Percentiles rank a stretch among this genome's conserved stretches.
Evolutionary conservation across 768 basidiomycete genomes (phyloP).

Genomic region (Auriscalpium vulgare): DNA sequence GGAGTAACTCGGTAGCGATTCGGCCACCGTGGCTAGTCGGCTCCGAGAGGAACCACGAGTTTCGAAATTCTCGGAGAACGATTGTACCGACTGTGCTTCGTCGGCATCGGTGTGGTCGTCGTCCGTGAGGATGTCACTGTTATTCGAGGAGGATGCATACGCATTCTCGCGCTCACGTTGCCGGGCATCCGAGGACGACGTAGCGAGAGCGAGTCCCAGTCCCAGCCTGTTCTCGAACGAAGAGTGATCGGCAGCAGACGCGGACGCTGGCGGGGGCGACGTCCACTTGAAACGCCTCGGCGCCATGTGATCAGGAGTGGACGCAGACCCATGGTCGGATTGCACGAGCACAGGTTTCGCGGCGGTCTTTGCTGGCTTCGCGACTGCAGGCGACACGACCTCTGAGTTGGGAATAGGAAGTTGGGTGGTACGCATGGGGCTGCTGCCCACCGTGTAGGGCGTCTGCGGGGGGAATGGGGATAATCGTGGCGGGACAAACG

Average conservation of each 20-base stretch:
- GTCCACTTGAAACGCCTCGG: constrained; percentile 79
- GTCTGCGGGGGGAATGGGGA: constrained; percentile 53
- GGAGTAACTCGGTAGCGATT: constrained; percentile 7
- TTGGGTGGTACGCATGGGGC: constrained; percentile 44
- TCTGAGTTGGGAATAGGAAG: constrained; percentile 30
- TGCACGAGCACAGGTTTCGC: background rate
- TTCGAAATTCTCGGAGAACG: constrained; percentile 24
- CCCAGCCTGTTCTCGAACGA: constrained; percentile 65
- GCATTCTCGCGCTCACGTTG: constrained; percentile 34
- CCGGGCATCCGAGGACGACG: constrained; percentile 50
- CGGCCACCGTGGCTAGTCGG: background rate
- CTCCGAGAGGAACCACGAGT: background rate
- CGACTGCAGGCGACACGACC: too few species aligned
- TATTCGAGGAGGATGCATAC: constrained; percentile 48
- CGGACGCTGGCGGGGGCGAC: constrained; percentile 75
- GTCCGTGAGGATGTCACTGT: constrained; percentile 60
- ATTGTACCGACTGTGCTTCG: constrained; percentile 56
- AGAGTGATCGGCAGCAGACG: constrained; percentile 54
- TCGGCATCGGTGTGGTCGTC: constrained; percentile 52
- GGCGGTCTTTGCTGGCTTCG: too few species aligned
- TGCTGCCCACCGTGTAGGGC: constrained; percentile 60
- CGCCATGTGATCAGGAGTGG: constrained; percentile 58
- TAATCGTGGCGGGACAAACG: constrained; percentile 39
- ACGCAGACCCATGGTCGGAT: constrained; percentile 3
- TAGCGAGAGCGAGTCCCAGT: constrained; percentile 59